Evolutionary conservation across 169 alveolate species (phyloP).

Genomic region (Nephromyces sp.): DNA sequence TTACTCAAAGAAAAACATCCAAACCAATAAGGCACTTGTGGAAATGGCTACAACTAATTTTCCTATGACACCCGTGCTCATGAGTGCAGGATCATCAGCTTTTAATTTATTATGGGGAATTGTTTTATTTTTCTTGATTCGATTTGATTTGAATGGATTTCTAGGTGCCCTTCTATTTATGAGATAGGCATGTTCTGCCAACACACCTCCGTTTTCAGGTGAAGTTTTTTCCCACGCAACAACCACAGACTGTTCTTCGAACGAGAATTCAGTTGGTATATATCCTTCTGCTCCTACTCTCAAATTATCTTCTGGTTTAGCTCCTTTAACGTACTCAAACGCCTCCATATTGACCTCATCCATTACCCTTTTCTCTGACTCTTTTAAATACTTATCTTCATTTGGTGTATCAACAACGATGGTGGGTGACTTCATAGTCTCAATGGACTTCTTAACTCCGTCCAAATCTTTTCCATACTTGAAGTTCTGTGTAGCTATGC

Average conservation of each 20-base stretch:
- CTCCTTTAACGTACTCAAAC: no score
- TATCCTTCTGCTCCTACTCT: no score
- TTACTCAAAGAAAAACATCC: slow-evolving; percentile 31
- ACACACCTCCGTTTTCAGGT: background rate
- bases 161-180: slow-evolving; percentile 29
- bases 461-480: no score
- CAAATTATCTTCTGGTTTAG: no score
- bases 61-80: slow-evolving; percentile 24
- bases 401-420: no score
- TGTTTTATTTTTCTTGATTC: background rate
- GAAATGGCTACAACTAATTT: slow-evolving; percentile 29
- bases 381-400: no score
- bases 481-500: no score
- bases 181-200: background rate
- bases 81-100: slow-evolving; percentile 24
- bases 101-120: background rate
- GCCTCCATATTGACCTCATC: no score
- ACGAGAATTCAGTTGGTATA: background rate
- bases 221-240: background rate
- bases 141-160: slow-evolving; percentile 20
- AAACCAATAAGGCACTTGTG: slow-evolving; percentile 28
- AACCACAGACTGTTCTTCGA: background rate
- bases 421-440: no score
- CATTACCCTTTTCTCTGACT: no score
- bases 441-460: no score